A percentile compares a stretch with the other conserved stretches of the same genome.
These are phyloP conservation scores for Trichoderma gamsii DNA, from an alignment of 495 filamentous ascomycete species.

Conservation along the genomic window DNA sequence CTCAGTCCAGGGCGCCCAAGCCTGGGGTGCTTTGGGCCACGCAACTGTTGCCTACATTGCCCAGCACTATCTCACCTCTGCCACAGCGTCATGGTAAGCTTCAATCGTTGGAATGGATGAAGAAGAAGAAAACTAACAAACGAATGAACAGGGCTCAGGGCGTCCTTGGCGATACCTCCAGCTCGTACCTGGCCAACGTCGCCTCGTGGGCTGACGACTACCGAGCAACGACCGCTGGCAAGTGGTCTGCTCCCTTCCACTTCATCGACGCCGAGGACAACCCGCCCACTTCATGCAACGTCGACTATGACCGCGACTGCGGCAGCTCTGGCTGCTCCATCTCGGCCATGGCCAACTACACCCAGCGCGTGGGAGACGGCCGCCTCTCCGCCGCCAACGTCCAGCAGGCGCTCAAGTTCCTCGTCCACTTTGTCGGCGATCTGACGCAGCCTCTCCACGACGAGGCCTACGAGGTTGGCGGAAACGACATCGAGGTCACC, in stretches of 20 bases:
- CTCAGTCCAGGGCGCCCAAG: constrained; percentile 21
- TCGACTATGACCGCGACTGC: constrained; percentile 54
- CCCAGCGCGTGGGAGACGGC: constrained; percentile 24
- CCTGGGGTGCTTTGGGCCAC: constrained; percentile 56
- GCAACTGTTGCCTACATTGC: constrained; percentile 52
- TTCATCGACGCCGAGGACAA: constrained; percentile 61
- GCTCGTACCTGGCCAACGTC: constrained; percentile 51
- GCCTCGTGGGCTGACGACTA: constrained; percentile 60
- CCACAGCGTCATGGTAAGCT: constrained; percentile 21
- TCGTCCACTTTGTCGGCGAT: constrained; percentile 50
- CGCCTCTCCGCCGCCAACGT: constrained; percentile 6
- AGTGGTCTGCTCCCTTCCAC: constrained; percentile 50
- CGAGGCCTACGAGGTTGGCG: constrained; percentile 51
- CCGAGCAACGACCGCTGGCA: constrained; percentile 46
- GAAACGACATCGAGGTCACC: constrained; percentile 53
- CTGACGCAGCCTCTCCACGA: constrained; percentile 60
- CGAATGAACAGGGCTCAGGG: constrained; percentile 24
- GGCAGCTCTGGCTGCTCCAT: constrained; percentile 51
- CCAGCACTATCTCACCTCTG: constrained; percentile 41
- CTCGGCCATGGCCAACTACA: constrained; percentile 57
- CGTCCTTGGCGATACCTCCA: constrained; percentile 43
- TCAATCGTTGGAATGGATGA: constrained; percentile 32
- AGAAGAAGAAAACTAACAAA: not conserved
- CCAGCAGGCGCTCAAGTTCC: constrained; percentile 20
- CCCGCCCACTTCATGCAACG: constrained; percentile 53